Conservation (phyloP, 345 rosid genomes). For the Eucalyptus marginata region DNA sequence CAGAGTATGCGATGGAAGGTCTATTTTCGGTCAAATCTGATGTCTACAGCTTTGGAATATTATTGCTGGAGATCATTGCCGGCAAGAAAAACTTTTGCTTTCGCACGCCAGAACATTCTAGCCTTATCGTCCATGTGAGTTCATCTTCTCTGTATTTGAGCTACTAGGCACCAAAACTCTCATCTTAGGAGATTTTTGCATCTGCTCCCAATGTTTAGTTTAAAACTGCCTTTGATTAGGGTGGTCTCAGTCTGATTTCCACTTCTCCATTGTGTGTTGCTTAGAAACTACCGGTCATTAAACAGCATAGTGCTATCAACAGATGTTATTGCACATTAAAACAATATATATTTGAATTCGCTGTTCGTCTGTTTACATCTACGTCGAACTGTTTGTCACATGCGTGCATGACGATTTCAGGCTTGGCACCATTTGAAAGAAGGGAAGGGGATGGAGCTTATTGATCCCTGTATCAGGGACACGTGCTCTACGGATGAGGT, state of each 20-base stretch:
- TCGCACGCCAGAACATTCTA: constrained; percentile 16
- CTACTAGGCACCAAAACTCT: neutral
- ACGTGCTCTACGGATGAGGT: constrained; percentile 29
- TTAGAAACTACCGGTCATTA: neutral
- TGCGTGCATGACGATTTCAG: constrained; percentile 12
- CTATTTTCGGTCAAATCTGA: constrained; percentile 59
- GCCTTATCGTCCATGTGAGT: constrained; percentile 49
- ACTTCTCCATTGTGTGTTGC: neutral
- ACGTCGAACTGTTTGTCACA: neutral
- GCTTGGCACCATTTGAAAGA: constrained; percentile 71
- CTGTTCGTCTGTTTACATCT: neutral
- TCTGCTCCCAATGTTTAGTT: neutral
- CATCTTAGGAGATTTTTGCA: neutral
- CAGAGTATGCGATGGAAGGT: constrained; percentile 78
- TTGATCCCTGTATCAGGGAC: constrained; percentile 36
- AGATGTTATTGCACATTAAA: neutral
- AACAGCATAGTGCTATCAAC: neutral
- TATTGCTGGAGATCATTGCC: constrained; percentile 47
- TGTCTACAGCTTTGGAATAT: constrained; percentile 65
- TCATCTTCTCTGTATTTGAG: neutral
- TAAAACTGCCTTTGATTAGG: neutral
- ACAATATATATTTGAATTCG: neutral
- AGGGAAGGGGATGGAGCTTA: constrained; percentile 44
- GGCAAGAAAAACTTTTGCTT: constrained; percentile 47
- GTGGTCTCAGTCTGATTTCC: neutral